Base-by-base conservation (phyloP, 163 green algal species). In the Chloromonas sp. region DNA sequence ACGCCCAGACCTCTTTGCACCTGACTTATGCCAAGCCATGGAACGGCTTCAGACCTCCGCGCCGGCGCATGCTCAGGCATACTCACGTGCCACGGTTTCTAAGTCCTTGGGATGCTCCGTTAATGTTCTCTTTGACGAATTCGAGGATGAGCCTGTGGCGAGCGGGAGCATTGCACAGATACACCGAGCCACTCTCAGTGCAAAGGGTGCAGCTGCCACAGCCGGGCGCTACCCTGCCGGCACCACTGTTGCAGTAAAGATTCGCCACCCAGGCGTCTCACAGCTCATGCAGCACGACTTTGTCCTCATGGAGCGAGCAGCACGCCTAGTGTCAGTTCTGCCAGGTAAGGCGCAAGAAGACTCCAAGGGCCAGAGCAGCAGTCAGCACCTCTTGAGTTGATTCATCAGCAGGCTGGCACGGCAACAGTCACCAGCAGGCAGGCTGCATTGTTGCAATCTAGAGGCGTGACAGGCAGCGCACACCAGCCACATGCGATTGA, bases 81-180 rank as follows among this genome's bases (percentile, higher is more conserved):
- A 91, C 81, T 94, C 90, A 0, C 81, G 88, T 0, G 58, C 70
- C 3, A 85, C 85, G 5, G 85, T 93, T 70, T 82, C 88, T 71
- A 36, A 62, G 11, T 83, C 88, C 0, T 90, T 93, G 58, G 79
- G 87, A 0, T 59, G 81, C n/a, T 92, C 92, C 0, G n/a, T 97
- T 1, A 77, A 88, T 1, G 81, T 62, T 80, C 87, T 99, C n/a
- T 99, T 98, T 83, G 86, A 89, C 1, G 83, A 88, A 3, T 98
- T 99, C 88, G 95, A 98, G 59, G 78, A 89, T 60, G 77, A 90
- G 80, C 97, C 97, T 0, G 88, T 98, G 0, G 97, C 97, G 15
- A 94, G 83, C 15, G 97, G 97, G 60, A 96, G 90, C 87, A 98
- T 99, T 71, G 97, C 95, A 62, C 96, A 99, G 91, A 92, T 99